A percentile compares a stretch with the other conserved stretches of the same genome.
Conservation (phyloP, 768 basidiomycete species). For the Inosperma sp. region DNA sequence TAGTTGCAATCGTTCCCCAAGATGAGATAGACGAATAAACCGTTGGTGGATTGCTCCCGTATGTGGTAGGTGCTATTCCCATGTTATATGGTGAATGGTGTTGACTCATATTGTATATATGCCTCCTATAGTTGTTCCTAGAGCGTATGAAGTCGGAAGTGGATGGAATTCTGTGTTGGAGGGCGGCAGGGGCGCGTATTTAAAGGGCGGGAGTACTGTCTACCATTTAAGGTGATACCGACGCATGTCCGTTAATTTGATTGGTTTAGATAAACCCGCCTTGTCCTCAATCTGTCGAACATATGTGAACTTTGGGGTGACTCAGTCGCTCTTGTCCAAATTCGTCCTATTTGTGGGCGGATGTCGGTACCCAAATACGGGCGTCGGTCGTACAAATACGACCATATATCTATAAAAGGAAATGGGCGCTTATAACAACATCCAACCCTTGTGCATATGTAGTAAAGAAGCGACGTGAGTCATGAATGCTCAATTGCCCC, state of each 20-base stretch:
- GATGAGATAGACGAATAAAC: neutral
- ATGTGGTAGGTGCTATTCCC: neutral
- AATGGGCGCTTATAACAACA: neutral
- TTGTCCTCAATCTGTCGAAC: neutral
- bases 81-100: too few relatives aligned
- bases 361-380: conserved; percentile 3
- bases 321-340: neutral
- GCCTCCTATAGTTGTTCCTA: too few relatives aligned
- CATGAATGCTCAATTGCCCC: neutral
- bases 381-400: neutral
- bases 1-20: conserved; percentile 1
- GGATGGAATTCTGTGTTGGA: neutral
- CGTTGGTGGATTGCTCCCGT: neutral
- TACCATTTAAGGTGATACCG: conserved; percentile 2
- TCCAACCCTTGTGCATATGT: neutral
- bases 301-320: neutral
- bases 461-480: conserved; percentile 1
- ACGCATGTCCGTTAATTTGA: neutral
- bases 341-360: neutral
- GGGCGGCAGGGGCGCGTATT: neutral
- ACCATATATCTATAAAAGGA: conserved; percentile 2
- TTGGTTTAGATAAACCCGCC: neutral
- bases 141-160: too few relatives aligned
- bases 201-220: conserved; percentile 8
- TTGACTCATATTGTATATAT: too few relatives aligned